Evolutionary conservation across 1,284 basidiomycete species (phyloP).

Genomic region (Leccinum proliferum): DNA sequence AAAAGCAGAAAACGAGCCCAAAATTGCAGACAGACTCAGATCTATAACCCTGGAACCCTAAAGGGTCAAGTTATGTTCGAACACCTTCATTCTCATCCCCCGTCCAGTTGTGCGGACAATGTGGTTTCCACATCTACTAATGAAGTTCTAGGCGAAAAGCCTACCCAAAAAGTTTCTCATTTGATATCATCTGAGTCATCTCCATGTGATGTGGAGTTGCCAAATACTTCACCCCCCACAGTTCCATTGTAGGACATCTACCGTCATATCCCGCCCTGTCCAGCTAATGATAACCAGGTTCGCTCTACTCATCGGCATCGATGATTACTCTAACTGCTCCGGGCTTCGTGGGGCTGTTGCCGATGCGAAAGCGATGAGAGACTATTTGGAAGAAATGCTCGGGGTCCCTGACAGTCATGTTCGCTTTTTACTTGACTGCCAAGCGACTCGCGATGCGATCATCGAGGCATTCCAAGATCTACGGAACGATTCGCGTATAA

Average conservation of each 20-base stretch:
- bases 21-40: no score
- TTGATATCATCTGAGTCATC: no score
- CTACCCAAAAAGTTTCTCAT: not conserved
- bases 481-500: constrained; percentile 46
- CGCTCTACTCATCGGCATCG: constrained; percentile 54
- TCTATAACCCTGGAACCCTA: no score
- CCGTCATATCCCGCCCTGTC: not conserved
- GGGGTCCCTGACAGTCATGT: constrained; percentile 51
- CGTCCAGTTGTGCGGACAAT: not conserved
- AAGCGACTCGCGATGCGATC: constrained; percentile 51
- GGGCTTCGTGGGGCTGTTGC: constrained; percentile 51
- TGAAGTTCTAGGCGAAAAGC: not conserved
- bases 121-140: not conserved
- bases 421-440: constrained; percentile 41
- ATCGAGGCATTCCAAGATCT: constrained; percentile 47
- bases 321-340: constrained; percentile 49
- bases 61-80: no score
- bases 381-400: constrained; percentile 45
- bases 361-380: constrained; percentile 47
- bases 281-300: constrained; percentile 30
- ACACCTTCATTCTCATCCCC: not conserved
- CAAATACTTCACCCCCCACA: not conserved
- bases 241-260: not conserved
- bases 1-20: no score
- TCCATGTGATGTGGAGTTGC: not conserved